A percentile compares a stretch with the other conserved stretches of the same genome.
phyloP scores from a whole-genome alignment of 2,329 filamentous ascomycete genomes.

The Ophiostoma triangulosporum region DNA sequence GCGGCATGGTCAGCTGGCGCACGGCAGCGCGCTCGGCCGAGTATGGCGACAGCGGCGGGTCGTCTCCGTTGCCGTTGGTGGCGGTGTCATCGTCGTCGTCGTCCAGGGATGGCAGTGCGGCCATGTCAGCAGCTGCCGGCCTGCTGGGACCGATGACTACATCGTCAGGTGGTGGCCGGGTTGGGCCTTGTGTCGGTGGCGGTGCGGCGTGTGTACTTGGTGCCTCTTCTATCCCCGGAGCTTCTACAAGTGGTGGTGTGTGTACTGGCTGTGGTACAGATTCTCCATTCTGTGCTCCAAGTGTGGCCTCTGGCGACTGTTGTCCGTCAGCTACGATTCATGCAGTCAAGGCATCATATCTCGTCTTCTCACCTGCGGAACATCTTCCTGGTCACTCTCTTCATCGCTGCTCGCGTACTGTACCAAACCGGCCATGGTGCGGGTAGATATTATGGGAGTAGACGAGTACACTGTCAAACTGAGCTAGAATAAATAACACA shows the following conservation, averaged over 20 bases:
- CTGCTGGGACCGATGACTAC: conserved; percentile 8
- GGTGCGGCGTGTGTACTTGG: not conserved
- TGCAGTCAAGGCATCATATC: not conserved
- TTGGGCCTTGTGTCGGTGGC: not conserved
- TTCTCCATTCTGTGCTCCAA: not conserved
- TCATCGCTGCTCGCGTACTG: conserved; percentile 39
- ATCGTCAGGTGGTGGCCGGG: not conserved
- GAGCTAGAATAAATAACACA: too few species aligned
- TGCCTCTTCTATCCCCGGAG: not conserved
- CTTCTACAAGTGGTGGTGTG: not conserved
- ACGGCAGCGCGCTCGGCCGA: conserved; percentile 49
- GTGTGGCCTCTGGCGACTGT: not conserved
- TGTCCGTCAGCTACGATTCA: not conserved
- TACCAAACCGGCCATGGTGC: conserved; percentile 31
- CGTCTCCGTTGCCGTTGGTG: not conserved
- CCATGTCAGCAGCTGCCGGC: conserved; percentile 4
- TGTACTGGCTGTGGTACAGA: not conserved
- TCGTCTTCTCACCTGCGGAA: not conserved
- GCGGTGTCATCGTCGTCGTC: conserved; percentile 14
- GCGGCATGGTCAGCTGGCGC: conserved; percentile 60
- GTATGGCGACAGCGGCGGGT: conserved; percentile 46
- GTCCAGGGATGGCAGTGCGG: not conserved
- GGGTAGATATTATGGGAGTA: not conserved
- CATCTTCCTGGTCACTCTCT: conserved; percentile 17
- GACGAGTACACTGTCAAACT: not conserved